Conservation (phyloP, 192 early-diverging fungal genomes). For the Spinellus fusiger region DNA sequence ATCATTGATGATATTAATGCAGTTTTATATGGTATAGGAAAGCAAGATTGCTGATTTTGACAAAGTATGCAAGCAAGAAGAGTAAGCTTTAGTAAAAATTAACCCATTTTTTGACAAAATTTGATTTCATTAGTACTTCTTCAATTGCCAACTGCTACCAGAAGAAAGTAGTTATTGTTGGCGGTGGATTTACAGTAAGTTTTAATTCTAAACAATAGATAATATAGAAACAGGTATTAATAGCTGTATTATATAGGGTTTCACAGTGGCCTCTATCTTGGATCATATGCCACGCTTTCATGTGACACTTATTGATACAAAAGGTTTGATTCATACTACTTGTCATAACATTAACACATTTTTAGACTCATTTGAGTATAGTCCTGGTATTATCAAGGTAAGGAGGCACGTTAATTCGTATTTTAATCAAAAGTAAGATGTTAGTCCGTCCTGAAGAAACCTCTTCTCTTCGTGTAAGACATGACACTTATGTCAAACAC, state of each 20-base stretch:
- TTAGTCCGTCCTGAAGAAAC: conserved; percentile 24
- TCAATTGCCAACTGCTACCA: not conserved
- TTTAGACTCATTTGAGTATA: conserved; percentile 37
- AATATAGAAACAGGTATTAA: not conserved
- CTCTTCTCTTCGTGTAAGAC: conserved; percentile 24
- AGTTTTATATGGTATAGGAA: not conserved
- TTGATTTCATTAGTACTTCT: not conserved
- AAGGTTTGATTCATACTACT: conserved; percentile 16
- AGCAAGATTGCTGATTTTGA: conserved; percentile 6
- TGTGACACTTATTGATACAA: conserved; percentile 31
- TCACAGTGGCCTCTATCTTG: conserved; percentile 30
- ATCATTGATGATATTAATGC: not conserved
- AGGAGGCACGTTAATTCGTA: not conserved
- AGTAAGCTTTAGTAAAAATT: conserved; percentile 9
- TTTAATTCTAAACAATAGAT: not conserved
- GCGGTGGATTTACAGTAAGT: conserved; percentile 34
- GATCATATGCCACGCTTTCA: conserved; percentile 34
- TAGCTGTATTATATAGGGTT: conserved; percentile 22
- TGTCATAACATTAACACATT: not conserved
- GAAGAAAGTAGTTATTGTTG: conserved; percentile 31
- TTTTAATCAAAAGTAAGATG: not conserved
- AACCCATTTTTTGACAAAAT: not conserved
- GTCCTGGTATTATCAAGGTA: conserved; percentile 26
- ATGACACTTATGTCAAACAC: conserved; percentile 33
- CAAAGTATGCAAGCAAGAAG: not conserved